phyloP scores from a whole-genome alignment of 441 rosid genomes.

The Capsella rubella region DNA sequence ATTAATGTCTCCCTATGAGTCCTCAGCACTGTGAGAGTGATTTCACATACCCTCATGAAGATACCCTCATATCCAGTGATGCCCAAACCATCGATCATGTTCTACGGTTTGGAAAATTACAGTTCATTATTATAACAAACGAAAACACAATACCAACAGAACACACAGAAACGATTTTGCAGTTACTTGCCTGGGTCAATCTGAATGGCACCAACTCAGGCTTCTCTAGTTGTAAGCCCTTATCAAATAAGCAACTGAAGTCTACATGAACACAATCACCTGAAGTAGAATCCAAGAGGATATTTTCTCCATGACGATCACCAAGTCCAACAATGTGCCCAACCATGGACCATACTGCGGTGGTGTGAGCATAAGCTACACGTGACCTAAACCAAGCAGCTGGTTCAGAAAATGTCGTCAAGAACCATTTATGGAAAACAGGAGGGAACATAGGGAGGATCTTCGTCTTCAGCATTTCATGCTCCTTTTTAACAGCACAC shows the following conservation, averaged over 20 bases:
- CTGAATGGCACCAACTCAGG: slow-evolving; percentile 99
- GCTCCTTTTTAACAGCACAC: slow-evolving; percentile 85
- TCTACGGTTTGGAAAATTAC: slow-evolving; percentile 55
- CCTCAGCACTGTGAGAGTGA: slow-evolving; percentile 92
- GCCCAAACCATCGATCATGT: slow-evolving; percentile 99
- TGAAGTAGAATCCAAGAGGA: slow-evolving; percentile 96
- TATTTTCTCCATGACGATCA: slow-evolving; percentile 98
- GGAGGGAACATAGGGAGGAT: slow-evolving; percentile 99
- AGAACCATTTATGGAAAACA: slow-evolving; percentile 95
- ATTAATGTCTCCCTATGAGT: slow-evolving; percentile 93
- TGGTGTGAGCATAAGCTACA: slow-evolving; percentile 96
- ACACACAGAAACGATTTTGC: not conserved
- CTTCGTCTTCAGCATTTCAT: slow-evolving; percentile 90
- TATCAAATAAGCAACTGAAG: slow-evolving; percentile 99
- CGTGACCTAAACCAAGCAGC: slow-evolving; percentile 99
- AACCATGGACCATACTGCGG: slow-evolving; percentile 99
- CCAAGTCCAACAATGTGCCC: slow-evolving; percentile 99
- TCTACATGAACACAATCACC: slow-evolving; percentile 99
- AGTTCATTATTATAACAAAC: slow-evolving; percentile 1
- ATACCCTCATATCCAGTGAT: slow-evolving; percentile 98
- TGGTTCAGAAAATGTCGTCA: slow-evolving; percentile 98
- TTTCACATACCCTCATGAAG: slow-evolving; percentile 89
- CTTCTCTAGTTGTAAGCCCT: slow-evolving; percentile 97
- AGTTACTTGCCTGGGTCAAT: slow-evolving; percentile 83
- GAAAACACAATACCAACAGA: slow-evolving; percentile 19